These are phyloP conservation scores for Solanum chiquidenum DNA, from an alignment of 257 asterid species.

Conservation along the genomic window DNA sequence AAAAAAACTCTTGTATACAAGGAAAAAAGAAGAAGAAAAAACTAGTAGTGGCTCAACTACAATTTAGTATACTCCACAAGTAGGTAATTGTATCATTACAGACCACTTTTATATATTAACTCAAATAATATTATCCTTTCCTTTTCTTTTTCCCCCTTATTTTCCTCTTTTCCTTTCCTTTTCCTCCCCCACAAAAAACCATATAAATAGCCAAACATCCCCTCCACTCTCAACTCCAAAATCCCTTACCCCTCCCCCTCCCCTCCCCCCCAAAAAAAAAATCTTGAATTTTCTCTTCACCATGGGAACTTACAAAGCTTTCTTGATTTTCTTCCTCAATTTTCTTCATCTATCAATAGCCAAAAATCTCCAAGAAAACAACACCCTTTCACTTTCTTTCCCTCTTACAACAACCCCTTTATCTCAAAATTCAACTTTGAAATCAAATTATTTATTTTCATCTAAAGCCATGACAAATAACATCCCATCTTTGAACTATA, in stretches of 20 bases:
- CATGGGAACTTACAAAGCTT: background rate
- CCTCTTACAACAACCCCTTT: background rate
- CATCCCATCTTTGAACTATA: slow-evolving; percentile 23
- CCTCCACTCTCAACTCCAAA: background rate
- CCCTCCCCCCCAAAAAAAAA: background rate
- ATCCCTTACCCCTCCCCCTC: no score
- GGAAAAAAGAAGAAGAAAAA: no score
- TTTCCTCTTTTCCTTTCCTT: background rate
- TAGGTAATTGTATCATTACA: background rate
- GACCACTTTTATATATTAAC: background rate
- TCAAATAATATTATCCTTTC: background rate
- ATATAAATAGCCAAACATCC: background rate
- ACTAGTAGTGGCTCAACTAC: background rate
- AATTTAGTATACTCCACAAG: background rate
- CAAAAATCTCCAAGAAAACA: background rate
- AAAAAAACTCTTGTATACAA: background rate
- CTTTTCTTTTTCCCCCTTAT: background rate
- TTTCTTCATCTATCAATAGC: background rate
- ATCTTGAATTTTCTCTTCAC: background rate
- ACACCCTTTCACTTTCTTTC: background rate
- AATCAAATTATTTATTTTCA: background rate
- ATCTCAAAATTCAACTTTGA: background rate
- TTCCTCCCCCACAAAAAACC: background rate
- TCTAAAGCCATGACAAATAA: background rate
- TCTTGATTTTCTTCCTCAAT: background rate